Evolutionary conservation across 2,329 filamentous ascomycete genomes (phyloP).

Genomic region (Endothia cerciana): DNA sequence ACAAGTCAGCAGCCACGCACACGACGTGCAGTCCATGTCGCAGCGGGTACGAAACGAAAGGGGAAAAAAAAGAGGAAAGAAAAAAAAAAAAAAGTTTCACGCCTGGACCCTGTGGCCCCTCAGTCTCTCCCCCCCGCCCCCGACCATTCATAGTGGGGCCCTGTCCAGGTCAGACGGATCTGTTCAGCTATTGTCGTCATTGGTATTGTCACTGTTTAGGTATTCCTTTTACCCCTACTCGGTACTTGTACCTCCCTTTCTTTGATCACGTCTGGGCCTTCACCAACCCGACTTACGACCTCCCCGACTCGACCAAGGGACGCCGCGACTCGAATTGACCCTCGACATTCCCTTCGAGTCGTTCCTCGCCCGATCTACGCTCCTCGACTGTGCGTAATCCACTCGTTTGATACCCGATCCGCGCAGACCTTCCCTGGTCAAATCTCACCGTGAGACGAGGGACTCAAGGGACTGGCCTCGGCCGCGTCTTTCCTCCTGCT

Average conservation of each 20-base stretch:
- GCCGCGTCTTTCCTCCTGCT: not conserved
- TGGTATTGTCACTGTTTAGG: slow-evolving; percentile 10
- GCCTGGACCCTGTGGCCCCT: not conserved
- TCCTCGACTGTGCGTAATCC: slow-evolving; percentile 23
- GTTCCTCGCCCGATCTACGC: not conserved
- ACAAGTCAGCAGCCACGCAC: slow-evolving; percentile 6
- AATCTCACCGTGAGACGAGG: not conserved
- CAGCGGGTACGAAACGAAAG: not conserved
- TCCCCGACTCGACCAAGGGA: not conserved
- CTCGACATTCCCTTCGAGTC: not conserved
- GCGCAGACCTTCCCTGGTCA: not conserved
- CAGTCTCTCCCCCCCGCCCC: not conserved
- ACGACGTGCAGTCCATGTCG: not conserved
- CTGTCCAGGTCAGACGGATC: not conserved
- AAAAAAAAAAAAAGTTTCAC: not conserved
- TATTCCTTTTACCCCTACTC: slow-evolving; percentile 8
- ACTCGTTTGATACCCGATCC: slow-evolving; percentile 22
- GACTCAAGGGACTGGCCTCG: slow-evolving; percentile 3
- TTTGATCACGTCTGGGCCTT: not conserved
- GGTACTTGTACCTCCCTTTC: not conserved
- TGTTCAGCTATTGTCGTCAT: slow-evolving; percentile 22
- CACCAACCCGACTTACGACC: not conserved
- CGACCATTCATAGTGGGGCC: not conserved
- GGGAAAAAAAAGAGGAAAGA: not conserved
- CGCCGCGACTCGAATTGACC: not conserved